These are phyloP conservation scores for Neotropicomus parvogracilis DNA, from an alignment of 1,284 basidiomycete species.

Conservation along the genomic window DNA sequence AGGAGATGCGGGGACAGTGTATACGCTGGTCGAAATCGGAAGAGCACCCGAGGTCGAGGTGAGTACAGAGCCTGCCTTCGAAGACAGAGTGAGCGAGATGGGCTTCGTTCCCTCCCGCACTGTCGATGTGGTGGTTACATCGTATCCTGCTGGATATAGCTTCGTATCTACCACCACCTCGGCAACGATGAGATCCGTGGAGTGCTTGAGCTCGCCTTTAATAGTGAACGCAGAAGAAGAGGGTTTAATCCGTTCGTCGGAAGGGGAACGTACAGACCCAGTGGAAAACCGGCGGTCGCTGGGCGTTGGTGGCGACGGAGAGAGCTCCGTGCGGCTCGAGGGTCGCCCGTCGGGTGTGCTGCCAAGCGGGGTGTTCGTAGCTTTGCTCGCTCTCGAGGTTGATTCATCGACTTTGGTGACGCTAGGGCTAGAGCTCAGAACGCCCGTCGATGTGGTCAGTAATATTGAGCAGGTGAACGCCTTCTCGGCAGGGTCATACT, in stretches of 20 bases:
- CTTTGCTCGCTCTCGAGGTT: slow-evolving; percentile 13
- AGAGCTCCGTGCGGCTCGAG: slow-evolving; percentile 12
- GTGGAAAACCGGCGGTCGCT: slow-evolving; percentile 19
- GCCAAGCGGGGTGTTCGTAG: background rate
- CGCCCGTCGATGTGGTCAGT: slow-evolving; percentile 27
- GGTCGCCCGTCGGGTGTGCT: slow-evolving; percentile 14
- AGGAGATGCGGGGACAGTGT: slow-evolving; percentile 77
- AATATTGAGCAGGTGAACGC: slow-evolving; percentile 50
- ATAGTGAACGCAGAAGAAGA: slow-evolving; percentile 53
- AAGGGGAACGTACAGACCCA: slow-evolving; percentile 19
- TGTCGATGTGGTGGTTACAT: slow-evolving; percentile 48
- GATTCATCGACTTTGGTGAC: slow-evolving; percentile 22
- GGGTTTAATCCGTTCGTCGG: slow-evolving; percentile 18
- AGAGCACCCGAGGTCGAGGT: slow-evolving; percentile 29
- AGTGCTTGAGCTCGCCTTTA: slow-evolving; percentile 54
- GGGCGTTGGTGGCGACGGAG: slow-evolving; percentile 14
- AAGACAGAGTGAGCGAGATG: slow-evolving; percentile 23
- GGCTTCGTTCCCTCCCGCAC: slow-evolving; percentile 38
- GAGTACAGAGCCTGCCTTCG: background rate
- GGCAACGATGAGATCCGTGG: slow-evolving; percentile 61
- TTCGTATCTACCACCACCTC: slow-evolving; percentile 76
- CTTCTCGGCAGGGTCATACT: slow-evolving; percentile 46
- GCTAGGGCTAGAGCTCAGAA: slow-evolving; percentile 3
- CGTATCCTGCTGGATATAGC: slow-evolving; percentile 69
- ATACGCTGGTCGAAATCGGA: slow-evolving; percentile 53